Base-by-base conservation (phyloP, 148 eudicot species). In the Spergularia marina region DNA sequence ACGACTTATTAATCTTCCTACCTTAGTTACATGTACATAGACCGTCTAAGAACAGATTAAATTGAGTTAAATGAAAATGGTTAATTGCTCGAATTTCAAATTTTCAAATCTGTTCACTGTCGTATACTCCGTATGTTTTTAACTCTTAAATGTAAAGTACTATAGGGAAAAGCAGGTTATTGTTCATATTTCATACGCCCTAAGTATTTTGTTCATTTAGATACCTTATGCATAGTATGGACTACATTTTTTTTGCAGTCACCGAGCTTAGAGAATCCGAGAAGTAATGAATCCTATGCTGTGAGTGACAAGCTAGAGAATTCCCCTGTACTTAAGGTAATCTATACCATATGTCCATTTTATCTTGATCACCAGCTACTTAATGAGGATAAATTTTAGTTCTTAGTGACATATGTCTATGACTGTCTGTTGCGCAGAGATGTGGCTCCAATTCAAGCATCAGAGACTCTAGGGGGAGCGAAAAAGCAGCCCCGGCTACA, bases 361-460 rank as follows among this genome's bases (percentile, higher is more conserved):
- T 30, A 18, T 25, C 58, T 25, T 64, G 11, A 44, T 44, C 10
- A 44, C 49, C 58, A 13, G 8, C 30, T 21, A 76, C 7, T 30
- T 68, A 10, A 60, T 3, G 12, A 5, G 40, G 12, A 15, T 1
- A 41, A 10, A 6, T 2, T 23, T 30, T 1, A 7, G 16, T 40
- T 40, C 11, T 7, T 18, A 47, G 34, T 52, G 15, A 40, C 63
- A 68, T 74, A 8, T 64, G 44, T 58, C 47, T 51, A 36, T 39
- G 36, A 30, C 36, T 30, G 36, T 30, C 36, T 1, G 36, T 14
- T 30, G 74, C 82, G 85, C 88, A 91, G 91, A 83, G 81, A 77
- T 74, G 66, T 71, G 82, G 81, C 57, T 75, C 90, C 18, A 80
- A 75, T 63, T 57, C 84, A 20, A 82, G 68, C 74, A 74, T 72